Evolutionary conservation across 257 asterid genomes (phyloP).

Genomic region (Avicennia marina): DNA sequence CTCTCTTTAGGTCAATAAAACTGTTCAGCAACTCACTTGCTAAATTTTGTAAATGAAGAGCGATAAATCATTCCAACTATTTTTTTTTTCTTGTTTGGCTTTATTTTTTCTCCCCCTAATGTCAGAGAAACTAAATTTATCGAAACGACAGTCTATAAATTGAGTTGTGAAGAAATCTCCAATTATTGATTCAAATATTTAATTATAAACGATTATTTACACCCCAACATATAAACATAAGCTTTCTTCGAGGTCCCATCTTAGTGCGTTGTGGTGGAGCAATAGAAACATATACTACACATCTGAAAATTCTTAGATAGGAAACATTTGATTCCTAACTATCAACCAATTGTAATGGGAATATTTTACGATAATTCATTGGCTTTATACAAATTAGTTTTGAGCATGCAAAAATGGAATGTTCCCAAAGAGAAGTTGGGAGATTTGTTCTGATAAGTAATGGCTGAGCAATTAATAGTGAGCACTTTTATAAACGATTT

Average conservation of each 20-base stretch:
- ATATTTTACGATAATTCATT: not conserved
- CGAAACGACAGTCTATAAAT: not conserved
- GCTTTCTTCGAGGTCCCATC: not conserved
- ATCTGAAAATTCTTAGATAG: too few species aligned
- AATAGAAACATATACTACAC: not conserved
- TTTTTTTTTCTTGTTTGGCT: not conserved
- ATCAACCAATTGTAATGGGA: not conserved
- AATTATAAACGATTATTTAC: not conserved
- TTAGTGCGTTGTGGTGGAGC: not conserved
- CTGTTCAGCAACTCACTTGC: not conserved
- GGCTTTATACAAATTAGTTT: not conserved
- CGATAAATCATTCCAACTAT: not conserved
- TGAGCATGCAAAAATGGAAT: not conserved
- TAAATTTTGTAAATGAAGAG: not conserved
- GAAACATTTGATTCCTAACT: too few species aligned
- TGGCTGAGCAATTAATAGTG: slow-evolving; percentile 4
- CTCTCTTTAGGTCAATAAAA: not conserved
- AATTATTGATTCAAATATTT: not conserved
- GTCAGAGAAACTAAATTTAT: not conserved
- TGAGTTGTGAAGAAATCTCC: not conserved
- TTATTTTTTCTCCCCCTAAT: not conserved
- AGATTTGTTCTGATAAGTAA: not conserved
- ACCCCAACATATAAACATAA: not conserved
- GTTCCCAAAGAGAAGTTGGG: not conserved
- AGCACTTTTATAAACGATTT: not conserved